Evolutionary conservation across 176 grass and related monocot genomes (phyloP), one percentile per base, ranked within the genome.

Genomic region (Juncus effusus): DNA sequence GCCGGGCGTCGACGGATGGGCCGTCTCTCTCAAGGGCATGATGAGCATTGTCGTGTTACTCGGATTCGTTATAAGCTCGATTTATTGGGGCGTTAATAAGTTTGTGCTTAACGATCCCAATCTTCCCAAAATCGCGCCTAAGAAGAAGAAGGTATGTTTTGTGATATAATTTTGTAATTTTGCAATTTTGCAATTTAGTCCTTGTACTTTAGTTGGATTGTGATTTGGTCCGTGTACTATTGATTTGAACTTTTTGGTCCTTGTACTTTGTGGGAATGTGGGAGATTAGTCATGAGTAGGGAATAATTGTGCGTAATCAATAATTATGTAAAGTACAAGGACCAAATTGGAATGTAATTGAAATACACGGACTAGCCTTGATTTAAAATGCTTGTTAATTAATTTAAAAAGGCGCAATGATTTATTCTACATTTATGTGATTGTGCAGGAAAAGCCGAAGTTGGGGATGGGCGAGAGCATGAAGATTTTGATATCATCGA

Each of bases 1-100:
- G 5, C 85, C 88, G 60, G 94, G 94, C 3, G 85, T 97, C 51
- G 94, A 97, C 51, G 94, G 94, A 47, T 97, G 94, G 94, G 94
- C 88, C 7, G 61, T 97, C 63, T 97, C 88, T 38, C 39, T 97
- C 68, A 97, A 84, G 71, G 88, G 83, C 63, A 97, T 97, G 88
- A 97, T 97, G 94, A 97, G 94, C 64, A 97, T 97, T 73, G 94
- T 97, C 16, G 88, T 97, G 16, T 4, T 84, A 19, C 61, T 97
- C 57, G 94, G 94, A 67, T 9, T 89, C 52, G 75, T 93, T 7
- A 97, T 97, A 62, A 12, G 69, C 3, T 67, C 70, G 42, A 92
- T 97, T 62, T 97, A 93, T 40, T 92, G 88, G 94, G 82, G 72
- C 10, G 94, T 93, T 16, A 97, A 97, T 73, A 89, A 72, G 13